Evolutionary conservation across 495 filamentous ascomycete genomes (phyloP).

Genomic region (Neurospora intermedia): DNA sequence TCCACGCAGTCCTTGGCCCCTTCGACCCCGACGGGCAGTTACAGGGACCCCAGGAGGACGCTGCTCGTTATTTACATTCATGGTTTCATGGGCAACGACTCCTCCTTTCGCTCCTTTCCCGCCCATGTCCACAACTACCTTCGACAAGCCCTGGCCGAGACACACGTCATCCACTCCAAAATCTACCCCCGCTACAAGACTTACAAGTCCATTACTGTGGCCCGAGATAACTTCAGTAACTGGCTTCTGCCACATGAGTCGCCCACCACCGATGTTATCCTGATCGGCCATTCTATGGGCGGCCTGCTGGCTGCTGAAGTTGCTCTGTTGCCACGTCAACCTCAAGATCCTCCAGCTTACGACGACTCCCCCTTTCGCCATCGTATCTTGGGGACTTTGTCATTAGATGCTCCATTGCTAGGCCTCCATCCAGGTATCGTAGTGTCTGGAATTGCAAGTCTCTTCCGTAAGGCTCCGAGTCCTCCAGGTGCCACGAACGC

Average conservation of each 20-base stretch:
- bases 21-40: slow-evolving; percentile 21
- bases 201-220: slow-evolving; percentile 59
- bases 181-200: slow-evolving; percentile 89
- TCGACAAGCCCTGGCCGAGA: slow-evolving; percentile 53
- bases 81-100: slow-evolving; percentile 87
- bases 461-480: slow-evolving; percentile 53
- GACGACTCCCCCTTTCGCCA: slow-evolving; percentile 45
- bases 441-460: slow-evolving; percentile 61
- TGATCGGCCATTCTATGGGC: slow-evolving; percentile 87
- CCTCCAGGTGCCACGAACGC: slow-evolving; percentile 15
- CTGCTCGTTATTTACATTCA: slow-evolving; percentile 81
- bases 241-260: slow-evolving; percentile 79
- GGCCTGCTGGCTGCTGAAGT: slow-evolving; percentile 76
- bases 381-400: slow-evolving; percentile 71
- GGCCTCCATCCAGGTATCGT: slow-evolving; percentile 87
- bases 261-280: slow-evolving; percentile 61
- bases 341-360: neutral
- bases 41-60: slow-evolving; percentile 36
- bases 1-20: slow-evolving; percentile 55
- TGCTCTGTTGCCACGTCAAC: slow-evolving; percentile 44
- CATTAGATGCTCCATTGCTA: slow-evolving; percentile 76
- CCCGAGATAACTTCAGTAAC: slow-evolving; percentile 66
- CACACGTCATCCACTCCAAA: slow-evolving; percentile 76
- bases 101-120: slow-evolving; percentile 79
- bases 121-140: slow-evolving; percentile 76